Base-by-base conservation (phyloP, 345 rosid species). In the Eutrema japonicum region DNA sequence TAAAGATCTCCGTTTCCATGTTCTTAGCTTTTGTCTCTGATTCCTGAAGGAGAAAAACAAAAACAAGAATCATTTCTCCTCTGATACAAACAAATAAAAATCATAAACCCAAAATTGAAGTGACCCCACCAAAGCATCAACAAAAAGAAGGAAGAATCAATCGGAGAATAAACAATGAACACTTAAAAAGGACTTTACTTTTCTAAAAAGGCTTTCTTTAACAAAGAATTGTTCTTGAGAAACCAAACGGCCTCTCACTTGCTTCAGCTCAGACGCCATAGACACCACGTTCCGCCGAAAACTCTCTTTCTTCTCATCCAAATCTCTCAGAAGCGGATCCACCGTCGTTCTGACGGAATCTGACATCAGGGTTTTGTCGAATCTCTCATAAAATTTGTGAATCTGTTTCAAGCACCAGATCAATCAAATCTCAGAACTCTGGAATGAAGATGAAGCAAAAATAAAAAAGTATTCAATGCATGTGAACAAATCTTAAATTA, bases 241-340 rank as follows among this genome's bases (percentile, higher is more conserved):
- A 35, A 93, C 84, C 82, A 95, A 85, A 64, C 97, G 96, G 65
- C 80, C 80, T 55, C 90, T 89, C 16, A 80, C 92, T 70, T 86
- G 96, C 78, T 87, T 92, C 22, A 95, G 72, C 86, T 91, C 96
- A 4, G 92, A 83, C 33, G 97, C 99, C 35, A 95, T 66, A 11
- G 92, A 95, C 38, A 86, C 96, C 10, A 95, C 96, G 83, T 91
- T 91, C 16, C 85, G 72, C 77, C 89, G 64, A 73, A 95, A 95
- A 76, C 82, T 87, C 72, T 84, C 97, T 80, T 95, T 95, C 83
- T 85, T 95, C 85, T 82, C 99, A 71, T 92, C 80, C 45, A 95
- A 88, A 83, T 88, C 97, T 79, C 80, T 89, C 84, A 95, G 42
- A 68, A 89, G 70, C 0, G 96, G 99, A 81, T 95, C 99, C 54